Conservation (phyloP, 768 basidiomycete species). For the Boletus rubescentipes region DNA sequence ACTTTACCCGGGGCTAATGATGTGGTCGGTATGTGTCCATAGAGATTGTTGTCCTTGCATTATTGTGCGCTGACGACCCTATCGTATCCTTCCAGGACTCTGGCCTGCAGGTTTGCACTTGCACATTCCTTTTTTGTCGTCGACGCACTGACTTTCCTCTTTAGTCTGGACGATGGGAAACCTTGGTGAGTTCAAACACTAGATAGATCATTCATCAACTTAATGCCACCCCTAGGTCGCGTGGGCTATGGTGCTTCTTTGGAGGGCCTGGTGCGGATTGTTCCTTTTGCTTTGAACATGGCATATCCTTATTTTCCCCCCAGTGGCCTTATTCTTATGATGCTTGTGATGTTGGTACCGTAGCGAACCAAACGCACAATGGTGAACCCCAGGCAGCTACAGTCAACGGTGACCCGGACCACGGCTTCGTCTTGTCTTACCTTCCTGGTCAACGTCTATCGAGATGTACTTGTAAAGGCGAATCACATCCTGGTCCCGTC, state of each 20-base stretch:
- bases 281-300: neutral
- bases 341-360: constrained; percentile 91
- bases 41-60: neutral
- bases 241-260: constrained; percentile 86
- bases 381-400: constrained; percentile 62
- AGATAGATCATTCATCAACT: neutral
- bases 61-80: neutral
- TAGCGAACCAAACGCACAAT: constrained; percentile 76
- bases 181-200: constrained; percentile 45
- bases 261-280: constrained; percentile 67
- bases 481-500: constrained; percentile 85
- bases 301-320: neutral
- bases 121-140: neutral
- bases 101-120: constrained; percentile 61
- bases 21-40: constrained; percentile 39
- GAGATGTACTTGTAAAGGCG: constrained; percentile 82
- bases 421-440: constrained; percentile 64
- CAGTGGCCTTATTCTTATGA: constrained; percentile 86
- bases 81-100: constrained; percentile 40
- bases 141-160: constrained; percentile 12
- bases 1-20: constrained; percentile 65
- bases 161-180: constrained; percentile 77
- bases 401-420: constrained; percentile 54
- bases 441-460: constrained; percentile 88
- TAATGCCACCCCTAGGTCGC: constrained; percentile 45